Evolutionary conservation across 495 filamentous ascomycete genomes (phyloP).

Genomic region (Usnea hakonensis): DNA sequence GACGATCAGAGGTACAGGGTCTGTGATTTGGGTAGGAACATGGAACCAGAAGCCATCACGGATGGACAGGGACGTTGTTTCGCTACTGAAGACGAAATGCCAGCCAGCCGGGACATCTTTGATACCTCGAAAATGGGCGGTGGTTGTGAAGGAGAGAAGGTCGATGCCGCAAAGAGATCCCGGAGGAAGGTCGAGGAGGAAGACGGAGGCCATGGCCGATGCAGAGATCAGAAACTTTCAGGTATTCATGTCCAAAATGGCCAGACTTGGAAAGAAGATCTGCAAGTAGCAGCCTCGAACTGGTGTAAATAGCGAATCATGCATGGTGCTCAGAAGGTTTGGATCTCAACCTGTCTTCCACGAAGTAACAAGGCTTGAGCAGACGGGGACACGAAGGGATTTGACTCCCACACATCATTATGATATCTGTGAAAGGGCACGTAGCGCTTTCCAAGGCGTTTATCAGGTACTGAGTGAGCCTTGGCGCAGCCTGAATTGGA

Average conservation of each 20-base stretch:
- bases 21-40: conserved; percentile 30
- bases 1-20: conserved; percentile 27
- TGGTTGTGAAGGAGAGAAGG: conserved; percentile 47
- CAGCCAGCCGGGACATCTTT: conserved; percentile 49
- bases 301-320: background rate
- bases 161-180: conserved; percentile 47
- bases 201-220: conserved; percentile 20
- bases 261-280: background rate
- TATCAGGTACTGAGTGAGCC: too few species aligned
- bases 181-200: conserved; percentile 44
- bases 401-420: too few species aligned
- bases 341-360: background rate
- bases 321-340: background rate
- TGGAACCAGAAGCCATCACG: conserved; percentile 57
- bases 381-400: background rate
- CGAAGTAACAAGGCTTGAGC: background rate
- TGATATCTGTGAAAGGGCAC: too few species aligned
- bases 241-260: background rate
- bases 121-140: conserved; percentile 51
- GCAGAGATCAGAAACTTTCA: background rate
- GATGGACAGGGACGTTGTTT: conserved; percentile 47
- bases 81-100: conserved; percentile 56
- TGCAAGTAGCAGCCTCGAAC: background rate
- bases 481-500: too few species aligned
- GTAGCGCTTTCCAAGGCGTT: too few species aligned